Percentiles rank a stretch among this genome's conserved stretches.
These are phyloP conservation scores for Epichloe sylvatica DNA, from an alignment of 2,329 filamentous ascomycete genomes.

Conservation along the genomic window DNA sequence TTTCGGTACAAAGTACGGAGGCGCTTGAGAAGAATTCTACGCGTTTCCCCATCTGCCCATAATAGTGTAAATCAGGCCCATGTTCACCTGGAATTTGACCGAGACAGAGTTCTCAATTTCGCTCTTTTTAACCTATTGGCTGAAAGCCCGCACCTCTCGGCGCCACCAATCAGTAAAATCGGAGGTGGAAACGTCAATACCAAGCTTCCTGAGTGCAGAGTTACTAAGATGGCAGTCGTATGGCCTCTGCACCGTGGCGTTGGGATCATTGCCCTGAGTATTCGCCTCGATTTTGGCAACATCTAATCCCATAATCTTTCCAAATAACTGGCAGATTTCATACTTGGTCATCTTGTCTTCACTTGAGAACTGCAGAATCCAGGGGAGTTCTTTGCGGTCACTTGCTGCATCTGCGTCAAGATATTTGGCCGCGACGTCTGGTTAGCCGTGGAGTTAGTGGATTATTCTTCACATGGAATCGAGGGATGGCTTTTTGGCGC, in stretches of 20 bases:
- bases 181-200: slow-evolving; percentile 58
- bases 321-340: slow-evolving; percentile 67
- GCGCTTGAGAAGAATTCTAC: neutral
- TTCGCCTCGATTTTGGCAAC: slow-evolving; percentile 55
- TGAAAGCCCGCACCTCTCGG: slow-evolving; percentile 45
- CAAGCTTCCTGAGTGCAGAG: slow-evolving; percentile 54
- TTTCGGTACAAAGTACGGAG: no score
- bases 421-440: slow-evolving; percentile 61
- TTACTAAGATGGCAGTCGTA: slow-evolving; percentile 85
- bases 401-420: slow-evolving; percentile 31
- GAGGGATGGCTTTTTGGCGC: neutral
- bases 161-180: slow-evolving; percentile 76
- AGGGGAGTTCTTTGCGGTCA: slow-evolving; percentile 39
- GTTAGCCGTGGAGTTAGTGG: neutral
- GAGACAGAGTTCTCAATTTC: no score
- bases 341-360: slow-evolving; percentile 84
- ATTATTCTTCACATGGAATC: neutral
- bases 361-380: slow-evolving; percentile 69
- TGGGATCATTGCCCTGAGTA: slow-evolving; percentile 57
- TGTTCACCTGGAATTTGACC: neutral
- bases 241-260: slow-evolving; percentile 59
- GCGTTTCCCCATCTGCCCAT: neutral
- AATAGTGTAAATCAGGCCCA: neutral
- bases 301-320: slow-evolving; percentile 64
- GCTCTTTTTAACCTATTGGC: slow-evolving; percentile 26